Evolutionary conservation across 441 rosid species (phyloP).

Genomic region (Dalechampia spathulata): DNA sequence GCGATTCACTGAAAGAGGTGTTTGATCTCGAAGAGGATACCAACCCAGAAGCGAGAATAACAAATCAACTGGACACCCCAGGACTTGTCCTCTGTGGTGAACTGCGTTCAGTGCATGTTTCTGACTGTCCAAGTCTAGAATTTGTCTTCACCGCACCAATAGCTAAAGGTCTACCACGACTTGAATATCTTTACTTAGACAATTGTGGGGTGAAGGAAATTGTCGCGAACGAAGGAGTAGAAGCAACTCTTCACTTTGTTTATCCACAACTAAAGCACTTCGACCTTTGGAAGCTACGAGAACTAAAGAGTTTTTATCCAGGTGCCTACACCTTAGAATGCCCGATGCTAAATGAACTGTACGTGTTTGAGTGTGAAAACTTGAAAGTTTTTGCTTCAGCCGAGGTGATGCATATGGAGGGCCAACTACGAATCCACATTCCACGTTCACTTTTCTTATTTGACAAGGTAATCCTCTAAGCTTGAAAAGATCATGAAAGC

Average conservation of each 20-base stretch:
- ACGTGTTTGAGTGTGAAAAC: neutral
- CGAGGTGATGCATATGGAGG: neutral
- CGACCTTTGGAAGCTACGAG: neutral
- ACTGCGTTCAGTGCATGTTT: neutral
- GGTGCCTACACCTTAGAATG: conserved; percentile 7
- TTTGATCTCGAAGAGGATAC: no score
- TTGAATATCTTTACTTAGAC: neutral
- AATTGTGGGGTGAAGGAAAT: conserved; percentile 15
- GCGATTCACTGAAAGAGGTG: no score
- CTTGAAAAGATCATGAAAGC: no score
- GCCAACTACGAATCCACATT: neutral
- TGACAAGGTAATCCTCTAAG: neutral
- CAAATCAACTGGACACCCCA: conserved; percentile 13
- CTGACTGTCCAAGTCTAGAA: conserved; percentile 3
- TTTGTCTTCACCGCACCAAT: conserved; percentile 20
- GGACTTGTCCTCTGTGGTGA: conserved; percentile 15
- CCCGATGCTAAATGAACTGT: neutral
- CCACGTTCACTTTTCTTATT: conserved; percentile 5
- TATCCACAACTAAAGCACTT: neutral
- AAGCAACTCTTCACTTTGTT: neutral
- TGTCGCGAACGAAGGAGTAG: conserved; percentile 7
- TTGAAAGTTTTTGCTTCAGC: neutral
- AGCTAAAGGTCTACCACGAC: conserved; percentile 7
- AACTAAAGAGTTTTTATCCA: neutral
- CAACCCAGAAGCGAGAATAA: neutral